These are phyloP conservation scores for Malus hybrid DNA, from an alignment of 331 rosid genomes.

Conservation along the genomic window DNA sequence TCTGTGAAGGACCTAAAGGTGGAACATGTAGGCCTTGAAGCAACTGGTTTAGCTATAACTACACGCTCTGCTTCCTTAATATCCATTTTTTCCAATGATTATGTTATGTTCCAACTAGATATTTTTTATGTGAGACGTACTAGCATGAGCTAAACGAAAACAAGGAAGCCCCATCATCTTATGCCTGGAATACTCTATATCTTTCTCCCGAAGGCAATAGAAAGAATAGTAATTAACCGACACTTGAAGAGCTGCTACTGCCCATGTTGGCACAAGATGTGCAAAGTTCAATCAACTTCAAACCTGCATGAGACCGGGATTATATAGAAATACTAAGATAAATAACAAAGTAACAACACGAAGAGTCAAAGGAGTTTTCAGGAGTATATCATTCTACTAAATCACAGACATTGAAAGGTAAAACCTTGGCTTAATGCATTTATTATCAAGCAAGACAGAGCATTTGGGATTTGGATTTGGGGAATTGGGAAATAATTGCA, in stretches of 20 bases:
- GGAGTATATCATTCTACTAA: not conserved
- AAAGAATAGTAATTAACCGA: not conserved
- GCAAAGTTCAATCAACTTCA: not conserved
- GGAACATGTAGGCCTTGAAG: slow-evolving; percentile 79
- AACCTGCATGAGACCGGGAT: not conserved
- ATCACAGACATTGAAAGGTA: not conserved
- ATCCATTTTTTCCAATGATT: slow-evolving; percentile 52
- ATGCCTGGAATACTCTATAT: not conserved
- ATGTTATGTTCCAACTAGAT: not conserved
- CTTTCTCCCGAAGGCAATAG: not conserved
- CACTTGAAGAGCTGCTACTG: not conserved
- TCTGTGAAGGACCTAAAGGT: slow-evolving; percentile 82
- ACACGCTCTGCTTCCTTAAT: slow-evolving; percentile 63
- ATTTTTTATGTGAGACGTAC: not conserved
- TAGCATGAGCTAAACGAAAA: slow-evolving; percentile 9
- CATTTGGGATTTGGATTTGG: not conserved
- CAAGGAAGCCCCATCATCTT: not conserved
- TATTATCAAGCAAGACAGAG: not conserved
- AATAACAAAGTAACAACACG: not conserved
- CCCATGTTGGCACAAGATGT: not conserved
- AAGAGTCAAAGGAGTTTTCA: not conserved
- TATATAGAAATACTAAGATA: not conserved
- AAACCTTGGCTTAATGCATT: not conserved
- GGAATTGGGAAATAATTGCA: not conserved
- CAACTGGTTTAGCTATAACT: slow-evolving; percentile 78